A percentile compares a stretch with the other conserved stretches of the same genome.
Conservation (phyloP, 805 yeast species). For the Danielozyma ontarioensis region DNA sequence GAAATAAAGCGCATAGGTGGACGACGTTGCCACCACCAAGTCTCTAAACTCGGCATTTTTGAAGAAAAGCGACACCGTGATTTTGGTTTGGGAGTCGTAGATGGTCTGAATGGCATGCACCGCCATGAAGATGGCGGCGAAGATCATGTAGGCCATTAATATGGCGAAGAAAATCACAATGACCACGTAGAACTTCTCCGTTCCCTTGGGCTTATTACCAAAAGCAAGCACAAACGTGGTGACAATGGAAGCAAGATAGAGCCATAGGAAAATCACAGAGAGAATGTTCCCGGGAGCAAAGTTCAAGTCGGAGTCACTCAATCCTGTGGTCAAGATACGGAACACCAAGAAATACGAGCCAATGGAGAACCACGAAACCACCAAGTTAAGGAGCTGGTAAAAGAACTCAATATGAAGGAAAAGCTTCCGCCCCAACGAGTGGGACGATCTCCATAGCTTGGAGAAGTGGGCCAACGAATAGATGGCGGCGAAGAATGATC, state of each 20-base stretch:
- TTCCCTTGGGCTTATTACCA: conserved; percentile 62
- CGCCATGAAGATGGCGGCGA: conserved; percentile 56
- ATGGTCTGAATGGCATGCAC: conserved; percentile 42
- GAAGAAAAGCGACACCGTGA: conserved; percentile 44
- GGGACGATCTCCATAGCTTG: conserved; percentile 51
- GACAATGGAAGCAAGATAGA: conserved; percentile 51
- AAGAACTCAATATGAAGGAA: conserved; percentile 50
- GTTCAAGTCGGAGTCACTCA: conserved; percentile 30
- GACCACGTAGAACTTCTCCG: conserved; percentile 48
- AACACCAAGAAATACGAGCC: conserved; percentile 62
- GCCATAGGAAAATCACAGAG: conserved; percentile 49
- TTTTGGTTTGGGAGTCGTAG: conserved; percentile 28
- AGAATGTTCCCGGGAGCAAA: conserved; percentile 44
- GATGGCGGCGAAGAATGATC: conserved; percentile 63
- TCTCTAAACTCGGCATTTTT: conserved; percentile 41
- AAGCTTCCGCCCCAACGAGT: conserved; percentile 45
- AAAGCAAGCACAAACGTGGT: conserved; percentile 58
- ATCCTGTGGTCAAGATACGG: conserved; percentile 54
- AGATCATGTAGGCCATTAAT: conserved; percentile 54
- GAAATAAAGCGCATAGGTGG: conserved; percentile 59
- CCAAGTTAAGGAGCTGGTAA: conserved; percentile 49
- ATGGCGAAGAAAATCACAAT: conserved; percentile 54
- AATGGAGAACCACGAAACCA: conserved; percentile 59
- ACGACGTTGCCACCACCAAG: conserved; percentile 52
- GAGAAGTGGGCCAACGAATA: conserved; percentile 53